Conservation (phyloP, 305 asterid species). For the Solanum hybrid region DNA sequence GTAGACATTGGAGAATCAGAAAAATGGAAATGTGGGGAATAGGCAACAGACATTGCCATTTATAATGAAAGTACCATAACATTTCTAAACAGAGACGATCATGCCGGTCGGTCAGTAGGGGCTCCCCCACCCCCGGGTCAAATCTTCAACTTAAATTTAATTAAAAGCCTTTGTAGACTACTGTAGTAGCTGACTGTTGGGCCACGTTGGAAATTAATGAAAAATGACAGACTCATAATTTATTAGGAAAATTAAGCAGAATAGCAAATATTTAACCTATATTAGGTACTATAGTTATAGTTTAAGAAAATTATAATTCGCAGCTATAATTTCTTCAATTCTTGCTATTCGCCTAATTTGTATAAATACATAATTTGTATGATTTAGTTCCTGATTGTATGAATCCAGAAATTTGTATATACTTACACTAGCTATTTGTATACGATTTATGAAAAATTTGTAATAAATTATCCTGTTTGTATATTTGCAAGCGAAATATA, state of each 20-base stretch:
- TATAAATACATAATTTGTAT: too few species aligned
- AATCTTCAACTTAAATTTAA: neutral
- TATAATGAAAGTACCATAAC: neutral
- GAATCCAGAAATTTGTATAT: too few species aligned
- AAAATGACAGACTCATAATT: neutral
- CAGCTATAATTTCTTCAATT: too few species aligned
- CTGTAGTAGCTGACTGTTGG: neutral
- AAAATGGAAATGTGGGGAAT: neutral
- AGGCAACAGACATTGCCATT: neutral
- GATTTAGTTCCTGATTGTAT: too few species aligned
- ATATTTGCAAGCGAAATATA: too few species aligned
- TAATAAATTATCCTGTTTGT: too few species aligned
- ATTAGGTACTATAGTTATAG: too few species aligned
- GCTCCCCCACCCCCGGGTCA: neutral
- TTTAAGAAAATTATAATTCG: too few species aligned
- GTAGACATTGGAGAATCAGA: neutral
- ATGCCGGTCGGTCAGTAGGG: conserved; percentile 1
- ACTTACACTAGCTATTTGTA: too few species aligned
- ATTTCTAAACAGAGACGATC: neutral
- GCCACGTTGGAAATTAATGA: neutral
- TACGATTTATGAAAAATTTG: too few species aligned
- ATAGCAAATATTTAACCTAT: too few species aligned
- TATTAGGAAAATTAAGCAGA: neutral
- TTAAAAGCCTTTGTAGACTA: neutral
- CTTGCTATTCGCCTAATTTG: too few species aligned